Evolutionary conservation across 352 stramenopile genomes (phyloP), one percentile per base, ranked within the genome.

Genomic region (Peronospora destructor): DNA sequence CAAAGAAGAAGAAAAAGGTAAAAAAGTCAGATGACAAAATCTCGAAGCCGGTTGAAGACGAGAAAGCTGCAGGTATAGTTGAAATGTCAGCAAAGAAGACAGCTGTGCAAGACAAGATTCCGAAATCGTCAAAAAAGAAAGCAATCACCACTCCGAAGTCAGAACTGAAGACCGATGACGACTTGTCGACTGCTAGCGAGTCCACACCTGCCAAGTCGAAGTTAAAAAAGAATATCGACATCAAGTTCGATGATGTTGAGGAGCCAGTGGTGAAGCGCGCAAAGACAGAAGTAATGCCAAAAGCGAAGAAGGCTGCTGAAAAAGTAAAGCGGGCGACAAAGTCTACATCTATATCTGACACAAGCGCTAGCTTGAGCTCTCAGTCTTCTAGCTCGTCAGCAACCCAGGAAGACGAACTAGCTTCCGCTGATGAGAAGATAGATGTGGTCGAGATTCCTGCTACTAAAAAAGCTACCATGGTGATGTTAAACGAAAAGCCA

Each of bases 141-240:
- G 26, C 16, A 56, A 48, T 33, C 30, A 34, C 30, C 4, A 34
- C 43, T 34, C 19, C 26, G 2, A 55, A 52, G 40, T 38, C 25
- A 8, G 6, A 37, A 12, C 8, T 25, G 3, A 49, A 61, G 30
- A 33, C 13, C 13, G 37, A 45, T 12, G 50, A 65, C 28, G 44
- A 61, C 11, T 58, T 50, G 7, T 59, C 64, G 35, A 64, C 45
- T 53, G 45, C 61, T 41, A 61, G 50, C 42, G 48, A 66, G 36
- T 29, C 25, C 16, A 49, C 43, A 5, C n/a, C 30, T 38, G 16
- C 38, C 6, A 62, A 45, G 43, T 49, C 49, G 19, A 71, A 75
- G 21, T 35, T 34, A 4, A 76, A 73, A 44, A 78, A 81, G 48
- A 76, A 70, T 58, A 53, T 56, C 6, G 56, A 70, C 5, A 52